Conservation (phyloP, 495 filamentous ascomycete species). For the Aspergillus ostianus region DNA sequence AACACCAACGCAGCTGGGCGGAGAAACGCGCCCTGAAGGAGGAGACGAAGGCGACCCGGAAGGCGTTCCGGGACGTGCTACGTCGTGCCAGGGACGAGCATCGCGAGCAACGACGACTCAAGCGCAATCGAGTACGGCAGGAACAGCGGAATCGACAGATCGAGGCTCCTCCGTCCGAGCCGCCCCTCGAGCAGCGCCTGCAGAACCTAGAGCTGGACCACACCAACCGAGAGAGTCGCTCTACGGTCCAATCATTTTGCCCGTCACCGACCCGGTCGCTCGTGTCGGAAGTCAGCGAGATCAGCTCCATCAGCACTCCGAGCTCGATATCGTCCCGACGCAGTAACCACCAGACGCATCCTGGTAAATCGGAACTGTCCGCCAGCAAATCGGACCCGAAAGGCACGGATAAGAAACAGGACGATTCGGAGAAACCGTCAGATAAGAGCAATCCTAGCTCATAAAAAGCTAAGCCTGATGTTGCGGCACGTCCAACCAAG, state of each 20-base stretch:
- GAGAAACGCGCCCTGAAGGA: conserved; percentile 39
- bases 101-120: conserved; percentile 29
- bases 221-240: conserved; percentile 13
- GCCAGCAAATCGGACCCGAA: not conserved
- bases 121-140: conserved; percentile 24
- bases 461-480: not conserved
- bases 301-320: conserved; percentile 24
- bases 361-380: not conserved
- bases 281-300: conserved; percentile 22
- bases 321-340: conserved; percentile 22
- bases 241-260: conserved; percentile 14
- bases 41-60: conserved; percentile 37
- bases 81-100: conserved; percentile 42
- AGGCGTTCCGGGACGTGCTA: conserved; percentile 42
- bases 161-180: conserved; percentile 1
- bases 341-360: not conserved
- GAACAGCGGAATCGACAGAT: conserved; percentile 15
- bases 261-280: conserved; percentile 15
- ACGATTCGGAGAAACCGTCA: not conserved
- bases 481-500: not conserved
- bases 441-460: not conserved
- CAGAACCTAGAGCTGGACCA: conserved; percentile 23
- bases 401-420: not conserved
- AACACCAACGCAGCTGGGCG: conserved; percentile 30
- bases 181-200: conserved; percentile 21